phyloP scores from a whole-genome alignment of 2,329 filamentous ascomycete genomes.

The Metarhizium brunneum region DNA sequence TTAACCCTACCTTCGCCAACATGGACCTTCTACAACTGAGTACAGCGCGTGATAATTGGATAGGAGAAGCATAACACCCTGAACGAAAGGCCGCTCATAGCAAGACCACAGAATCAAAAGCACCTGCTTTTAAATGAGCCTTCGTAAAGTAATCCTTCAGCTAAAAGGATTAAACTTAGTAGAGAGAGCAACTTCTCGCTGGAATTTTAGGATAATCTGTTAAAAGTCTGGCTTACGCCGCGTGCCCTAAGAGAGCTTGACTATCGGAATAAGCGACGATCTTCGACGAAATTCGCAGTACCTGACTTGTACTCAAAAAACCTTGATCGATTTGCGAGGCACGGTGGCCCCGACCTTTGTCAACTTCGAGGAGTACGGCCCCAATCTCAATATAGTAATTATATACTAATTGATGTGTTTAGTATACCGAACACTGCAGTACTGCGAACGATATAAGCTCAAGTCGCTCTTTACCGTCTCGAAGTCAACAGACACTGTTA shows the following conservation, averaged over 20 bases:
- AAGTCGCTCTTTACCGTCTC: background rate
- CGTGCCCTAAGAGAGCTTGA: background rate
- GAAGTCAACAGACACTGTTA: background rate
- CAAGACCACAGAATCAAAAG: no score
- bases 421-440: background rate
- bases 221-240: background rate
- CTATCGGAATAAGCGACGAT: no score
- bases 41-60: background rate
- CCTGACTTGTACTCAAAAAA: background rate
- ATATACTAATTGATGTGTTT: background rate
- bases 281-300: no score
- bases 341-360: constrained; percentile 1
- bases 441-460: background rate
- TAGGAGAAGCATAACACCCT: background rate
- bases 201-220: background rate
- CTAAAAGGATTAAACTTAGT: no score
- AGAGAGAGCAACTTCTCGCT: no score
- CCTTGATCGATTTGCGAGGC: background rate
- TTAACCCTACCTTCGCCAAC: no score
- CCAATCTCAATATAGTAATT: constrained; percentile 9
- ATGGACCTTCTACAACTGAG: no score
- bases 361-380: constrained; percentile 11
- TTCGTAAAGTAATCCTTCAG: no score
- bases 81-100: no score
- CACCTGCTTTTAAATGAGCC: no score